A percentile compares a stretch with the other conserved stretches of the same genome.
phyloP scores from a whole-genome alignment of 352 stramenopile genomes.

The Phytopythium ostracodes region DNA sequence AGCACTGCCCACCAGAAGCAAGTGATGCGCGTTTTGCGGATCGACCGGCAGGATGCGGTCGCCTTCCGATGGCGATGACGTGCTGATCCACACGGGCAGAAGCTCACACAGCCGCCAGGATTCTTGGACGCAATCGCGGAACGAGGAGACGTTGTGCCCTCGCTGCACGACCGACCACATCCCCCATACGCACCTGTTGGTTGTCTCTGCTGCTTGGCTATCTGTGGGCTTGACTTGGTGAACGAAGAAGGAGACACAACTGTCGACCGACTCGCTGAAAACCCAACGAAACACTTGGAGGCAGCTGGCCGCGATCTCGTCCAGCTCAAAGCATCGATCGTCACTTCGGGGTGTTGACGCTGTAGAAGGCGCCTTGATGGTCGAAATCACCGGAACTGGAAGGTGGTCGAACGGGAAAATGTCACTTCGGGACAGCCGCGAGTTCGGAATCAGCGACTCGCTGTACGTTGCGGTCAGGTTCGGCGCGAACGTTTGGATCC shows the following conservation, averaged over 20 bases:
- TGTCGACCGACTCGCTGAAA: conserved; percentile 4
- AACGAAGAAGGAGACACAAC: not conserved
- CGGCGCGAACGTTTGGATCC: conserved; percentile 10
- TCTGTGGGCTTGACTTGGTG: not conserved
- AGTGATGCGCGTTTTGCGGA: conserved; percentile 11
- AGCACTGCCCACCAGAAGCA: conserved; percentile 20
- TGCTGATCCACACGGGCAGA: conserved; percentile 7
- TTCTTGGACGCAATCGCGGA: conserved; percentile 13
- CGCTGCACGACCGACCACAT: conserved; percentile 18
- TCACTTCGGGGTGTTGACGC: not conserved
- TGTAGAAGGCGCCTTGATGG: not conserved
- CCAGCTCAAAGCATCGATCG: not conserved
- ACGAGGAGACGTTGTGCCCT: conserved; percentile 10
- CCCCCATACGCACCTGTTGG: conserved; percentile 1
- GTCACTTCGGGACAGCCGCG: conserved; percentile 4
- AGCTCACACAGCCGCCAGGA: conserved; percentile 20
- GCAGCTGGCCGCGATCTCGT: not conserved
- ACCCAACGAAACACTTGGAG: conserved; percentile 11
- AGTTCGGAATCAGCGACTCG: conserved; percentile 11
- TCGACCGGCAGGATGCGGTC: conserved; percentile 17
- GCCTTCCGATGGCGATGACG: not conserved
- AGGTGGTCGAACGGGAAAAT: conserved; percentile 20
- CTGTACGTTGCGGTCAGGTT: conserved; percentile 15
- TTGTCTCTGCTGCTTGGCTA: not conserved
- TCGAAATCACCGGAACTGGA: conserved; percentile 2